phyloP scores from a whole-genome alignment of 176 grass and related monocot species.

The Juncus effusus region DNA sequence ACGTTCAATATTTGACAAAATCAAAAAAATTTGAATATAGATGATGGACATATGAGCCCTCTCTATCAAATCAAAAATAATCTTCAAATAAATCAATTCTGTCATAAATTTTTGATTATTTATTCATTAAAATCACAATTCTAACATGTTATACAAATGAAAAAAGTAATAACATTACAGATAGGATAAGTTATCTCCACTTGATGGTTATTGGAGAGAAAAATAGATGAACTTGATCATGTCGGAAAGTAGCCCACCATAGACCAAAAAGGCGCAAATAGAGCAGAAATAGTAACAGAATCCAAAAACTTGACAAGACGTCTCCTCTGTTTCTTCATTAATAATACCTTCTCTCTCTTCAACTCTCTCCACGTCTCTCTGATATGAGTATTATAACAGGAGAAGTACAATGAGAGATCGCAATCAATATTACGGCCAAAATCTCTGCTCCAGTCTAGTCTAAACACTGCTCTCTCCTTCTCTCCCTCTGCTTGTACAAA shows the following conservation, averaged over 20 bases:
- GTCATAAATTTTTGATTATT: no score
- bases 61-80: no score
- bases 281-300: background rate
- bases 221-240: background rate
- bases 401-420: constrained; percentile 6
- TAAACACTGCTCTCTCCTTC: background rate
- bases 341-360: background rate
- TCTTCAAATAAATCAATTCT: no score
- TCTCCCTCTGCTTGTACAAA: background rate
- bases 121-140: no score
- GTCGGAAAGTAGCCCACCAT: constrained; percentile 14
- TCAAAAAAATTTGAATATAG: no score
- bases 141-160: no score
- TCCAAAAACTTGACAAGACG: constrained; percentile 17
- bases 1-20: no score
- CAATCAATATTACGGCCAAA: constrained; percentile 4
- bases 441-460: background rate
- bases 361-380: background rate
- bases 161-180: no score
- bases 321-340: background rate
- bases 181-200: no score
- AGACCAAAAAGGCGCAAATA: constrained; percentile 2
- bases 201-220: no score
- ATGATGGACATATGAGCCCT: no score
- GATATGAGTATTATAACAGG: constrained; percentile 1